phyloP scores from a whole-genome alignment of 345 rosid species.

The Erodium maritimum region DNA sequence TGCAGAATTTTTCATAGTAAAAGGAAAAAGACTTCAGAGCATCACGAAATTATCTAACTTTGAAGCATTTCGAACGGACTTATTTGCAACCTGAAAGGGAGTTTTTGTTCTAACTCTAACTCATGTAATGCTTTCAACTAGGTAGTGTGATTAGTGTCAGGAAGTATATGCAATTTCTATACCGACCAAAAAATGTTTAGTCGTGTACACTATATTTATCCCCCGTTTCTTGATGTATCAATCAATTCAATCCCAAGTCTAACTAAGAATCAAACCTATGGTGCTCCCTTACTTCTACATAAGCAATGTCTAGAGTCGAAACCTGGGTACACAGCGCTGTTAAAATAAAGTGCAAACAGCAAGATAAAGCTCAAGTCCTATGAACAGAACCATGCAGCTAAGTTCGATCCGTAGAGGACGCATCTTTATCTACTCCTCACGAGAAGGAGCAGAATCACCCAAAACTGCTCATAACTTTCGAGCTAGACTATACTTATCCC shows the following conservation, averaged over 20 bases:
- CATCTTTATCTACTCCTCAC: not conserved
- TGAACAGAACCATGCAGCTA: not conserved
- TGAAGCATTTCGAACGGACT: not conserved
- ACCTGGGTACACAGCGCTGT: too few species aligned
- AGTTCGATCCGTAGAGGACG: not conserved
- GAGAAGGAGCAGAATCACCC: not conserved
- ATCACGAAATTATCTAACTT: not conserved
- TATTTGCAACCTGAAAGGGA: not conserved
- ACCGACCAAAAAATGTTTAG: not conserved
- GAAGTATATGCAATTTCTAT: not conserved
- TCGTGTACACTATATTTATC: not conserved
- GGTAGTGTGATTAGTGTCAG: not conserved
- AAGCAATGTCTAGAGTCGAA: too few species aligned
- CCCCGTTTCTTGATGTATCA: too few species aligned
- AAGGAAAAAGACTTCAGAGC: not conserved
- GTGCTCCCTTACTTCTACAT: too few species aligned
- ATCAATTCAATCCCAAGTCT: too few species aligned
- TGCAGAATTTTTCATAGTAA: not conserved
- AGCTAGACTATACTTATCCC: not conserved
- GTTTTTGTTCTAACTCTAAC: not conserved
- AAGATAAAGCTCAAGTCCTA: not conserved
- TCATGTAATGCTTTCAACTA: not conserved
- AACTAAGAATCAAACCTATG: too few species aligned
- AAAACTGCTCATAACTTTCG: not conserved
- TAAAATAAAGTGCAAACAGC: too few species aligned